These are phyloP conservation scores for Geranomyces variabilis DNA, from an alignment of 192 early-diverging fungal species.

Conservation along the genomic window DNA sequence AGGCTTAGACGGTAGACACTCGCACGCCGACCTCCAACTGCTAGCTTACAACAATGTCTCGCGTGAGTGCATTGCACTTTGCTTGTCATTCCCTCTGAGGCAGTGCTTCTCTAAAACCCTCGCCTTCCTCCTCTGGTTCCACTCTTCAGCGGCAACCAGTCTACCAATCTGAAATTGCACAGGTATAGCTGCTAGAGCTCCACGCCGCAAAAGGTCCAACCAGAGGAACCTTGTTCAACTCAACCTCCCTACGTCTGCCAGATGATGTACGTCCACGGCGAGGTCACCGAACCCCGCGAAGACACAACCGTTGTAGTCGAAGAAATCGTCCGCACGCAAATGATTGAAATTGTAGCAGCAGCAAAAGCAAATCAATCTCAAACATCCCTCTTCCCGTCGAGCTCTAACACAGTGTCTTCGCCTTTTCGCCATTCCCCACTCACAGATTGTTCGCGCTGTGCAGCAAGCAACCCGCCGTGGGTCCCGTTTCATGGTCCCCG, in stretches of 20 bases:
- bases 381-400: background rate
- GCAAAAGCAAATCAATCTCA: too few species aligned
- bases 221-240: too few species aligned
- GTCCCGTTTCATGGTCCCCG: slow-evolving; percentile 77
- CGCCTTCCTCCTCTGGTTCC: too few species aligned
- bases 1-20: too few species aligned
- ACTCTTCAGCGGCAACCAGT: slow-evolving; percentile 24
- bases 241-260: slow-evolving; percentile 42
- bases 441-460: slow-evolving; percentile 81
- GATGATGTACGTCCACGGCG: slow-evolving; percentile 99
- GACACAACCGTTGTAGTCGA: slow-evolving; percentile 92
- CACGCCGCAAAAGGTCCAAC: too few species aligned
- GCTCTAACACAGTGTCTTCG: background rate
- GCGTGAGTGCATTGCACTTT: too few species aligned
- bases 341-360: slow-evolving; percentile 80
- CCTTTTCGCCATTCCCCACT: background rate
- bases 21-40: too few species aligned
- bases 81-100: too few species aligned
- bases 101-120: too few species aligned
- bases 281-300: slow-evolving; percentile 83
- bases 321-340: slow-evolving; percentile 93
- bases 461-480: slow-evolving; percentile 79
- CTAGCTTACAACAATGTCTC: too few species aligned
- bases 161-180: slow-evolving; percentile 34
- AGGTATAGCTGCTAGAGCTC: too few species aligned